Conservation (phyloP, 345 rosid species). For the Hirschfeldia incana region DNA sequence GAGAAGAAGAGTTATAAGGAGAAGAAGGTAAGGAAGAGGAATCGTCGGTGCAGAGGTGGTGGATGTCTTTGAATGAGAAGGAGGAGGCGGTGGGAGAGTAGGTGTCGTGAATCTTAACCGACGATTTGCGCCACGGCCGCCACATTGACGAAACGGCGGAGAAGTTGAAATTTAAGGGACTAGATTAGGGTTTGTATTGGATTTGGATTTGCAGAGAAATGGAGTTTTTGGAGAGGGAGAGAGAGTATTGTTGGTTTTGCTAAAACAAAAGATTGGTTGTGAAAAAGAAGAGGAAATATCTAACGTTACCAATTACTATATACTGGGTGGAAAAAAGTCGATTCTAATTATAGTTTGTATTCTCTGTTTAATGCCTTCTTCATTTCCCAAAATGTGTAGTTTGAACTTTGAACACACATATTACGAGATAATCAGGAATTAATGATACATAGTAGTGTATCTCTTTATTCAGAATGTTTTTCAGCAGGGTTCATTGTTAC, state of each 20-base stretch:
- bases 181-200: constrained; percentile 31
- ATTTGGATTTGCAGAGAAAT: constrained; percentile 36
- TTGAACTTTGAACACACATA: background rate
- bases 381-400: constrained; percentile 2
- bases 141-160: constrained; percentile 62
- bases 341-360: constrained; percentile 27
- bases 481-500: background rate
- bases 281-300: constrained; percentile 11
- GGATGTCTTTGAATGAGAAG: constrained; percentile 76
- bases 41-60: constrained; percentile 53
- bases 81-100: constrained; percentile 42
- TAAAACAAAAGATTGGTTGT: constrained; percentile 4
- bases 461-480: background rate
- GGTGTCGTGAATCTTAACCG: constrained; percentile 49
- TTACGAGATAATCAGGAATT: background rate
- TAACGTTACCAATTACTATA: constrained; percentile 28
- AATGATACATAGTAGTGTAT: background rate
- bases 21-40: constrained; percentile 35
- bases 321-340: background rate
- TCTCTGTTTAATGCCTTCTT: constrained; percentile 18
- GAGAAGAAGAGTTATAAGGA: constrained; percentile 5
- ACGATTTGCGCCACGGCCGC: constrained; percentile 77
- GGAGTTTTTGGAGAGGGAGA: constrained; percentile 1
- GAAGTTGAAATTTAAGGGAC: background rate
- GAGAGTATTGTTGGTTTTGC: background rate